Conservation (phyloP, 495 filamentous ascomycete genomes). For the Aspergillus cavernicola region DNA sequence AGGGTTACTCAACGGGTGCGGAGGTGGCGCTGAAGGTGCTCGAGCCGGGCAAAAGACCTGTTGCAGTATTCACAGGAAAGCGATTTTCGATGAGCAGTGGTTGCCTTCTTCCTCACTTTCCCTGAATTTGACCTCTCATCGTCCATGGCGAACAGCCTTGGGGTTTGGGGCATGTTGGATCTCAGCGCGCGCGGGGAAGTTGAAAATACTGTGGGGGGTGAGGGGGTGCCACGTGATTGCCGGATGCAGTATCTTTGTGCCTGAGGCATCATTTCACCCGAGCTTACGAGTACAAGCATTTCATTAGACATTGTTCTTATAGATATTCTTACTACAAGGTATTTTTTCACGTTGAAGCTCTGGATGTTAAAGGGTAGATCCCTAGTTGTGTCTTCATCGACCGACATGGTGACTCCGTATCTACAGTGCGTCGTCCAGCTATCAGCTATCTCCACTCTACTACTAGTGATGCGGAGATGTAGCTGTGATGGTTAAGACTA, state of each 20-base stretch:
- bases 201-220: slow-evolving; percentile 42
- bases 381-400: no score
- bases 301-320: not conserved
- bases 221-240: slow-evolving; percentile 34
- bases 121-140: slow-evolving; percentile 38
- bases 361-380: no score
- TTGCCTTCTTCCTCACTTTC: slow-evolving; percentile 44
- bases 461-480: no score
- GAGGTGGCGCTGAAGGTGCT: slow-evolving; percentile 53
- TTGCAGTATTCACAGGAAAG: slow-evolving; percentile 49
- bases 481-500: no score
- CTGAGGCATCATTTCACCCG: not conserved
- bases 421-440: no score
- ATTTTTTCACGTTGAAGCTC: no score
- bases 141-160: slow-evolving; percentile 37
- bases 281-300: no score
- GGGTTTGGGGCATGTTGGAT: slow-evolving; percentile 25
- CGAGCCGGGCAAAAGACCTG: slow-evolving; percentile 47
- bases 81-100: slow-evolving; percentile 42
- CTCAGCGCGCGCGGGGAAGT: slow-evolving; percentile 30
- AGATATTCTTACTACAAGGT: no score
- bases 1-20: slow-evolving; percentile 52
- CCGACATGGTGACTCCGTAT: no score
- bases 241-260: not conserved
- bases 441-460: no score